phyloP scores from a whole-genome alignment of 768 basidiomycete species.

The Dioszegia hungarica region DNA sequence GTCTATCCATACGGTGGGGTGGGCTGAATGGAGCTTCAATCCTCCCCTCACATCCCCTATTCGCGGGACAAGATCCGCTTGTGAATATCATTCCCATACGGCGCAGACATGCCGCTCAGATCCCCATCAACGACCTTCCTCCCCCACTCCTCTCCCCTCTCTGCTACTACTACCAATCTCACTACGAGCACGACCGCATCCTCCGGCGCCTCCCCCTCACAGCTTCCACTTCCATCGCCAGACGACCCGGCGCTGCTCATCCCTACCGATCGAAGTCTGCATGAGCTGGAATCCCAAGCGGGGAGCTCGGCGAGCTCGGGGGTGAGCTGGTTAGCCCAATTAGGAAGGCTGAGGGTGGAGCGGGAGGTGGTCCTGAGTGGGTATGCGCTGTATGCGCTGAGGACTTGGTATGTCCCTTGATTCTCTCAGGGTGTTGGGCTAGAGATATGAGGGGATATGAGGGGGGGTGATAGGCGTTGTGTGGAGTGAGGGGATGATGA shows the following conservation, averaged over 20 bases:
- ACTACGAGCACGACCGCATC: neutral
- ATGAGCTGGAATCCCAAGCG: constrained; percentile 26
- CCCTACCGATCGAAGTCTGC: constrained; percentile 32
- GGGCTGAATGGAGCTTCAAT: too few relatives aligned
- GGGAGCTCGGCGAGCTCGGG: neutral
- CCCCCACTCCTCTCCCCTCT: neutral
- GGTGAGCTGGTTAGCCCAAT: constrained; percentile 18
- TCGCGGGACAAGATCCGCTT: too few relatives aligned
- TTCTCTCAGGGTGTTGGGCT: neutral
- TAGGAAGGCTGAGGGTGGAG: constrained; percentile 30
- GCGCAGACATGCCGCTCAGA: neutral
- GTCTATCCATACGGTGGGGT: too few relatives aligned
- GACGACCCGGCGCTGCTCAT: constrained; percentile 21
- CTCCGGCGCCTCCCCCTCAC: neutral
- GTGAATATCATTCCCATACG: too few relatives aligned
- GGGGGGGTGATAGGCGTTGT: too few relatives aligned
- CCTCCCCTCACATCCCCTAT: neutral
- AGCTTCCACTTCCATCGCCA: neutral
- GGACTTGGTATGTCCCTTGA: constrained; percentile 31
- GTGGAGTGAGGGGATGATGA: too few relatives aligned
- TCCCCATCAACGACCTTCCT: neutral
- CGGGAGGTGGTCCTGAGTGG: constrained; percentile 29
- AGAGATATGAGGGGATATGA: neutral
- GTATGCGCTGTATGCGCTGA: constrained; percentile 33
- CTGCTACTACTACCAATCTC: neutral